A percentile compares a stretch with the other conserved stretches of the same genome.
phyloP scores from a whole-genome alignment of 805 yeast species.

The Candida chilensis region DNA sequence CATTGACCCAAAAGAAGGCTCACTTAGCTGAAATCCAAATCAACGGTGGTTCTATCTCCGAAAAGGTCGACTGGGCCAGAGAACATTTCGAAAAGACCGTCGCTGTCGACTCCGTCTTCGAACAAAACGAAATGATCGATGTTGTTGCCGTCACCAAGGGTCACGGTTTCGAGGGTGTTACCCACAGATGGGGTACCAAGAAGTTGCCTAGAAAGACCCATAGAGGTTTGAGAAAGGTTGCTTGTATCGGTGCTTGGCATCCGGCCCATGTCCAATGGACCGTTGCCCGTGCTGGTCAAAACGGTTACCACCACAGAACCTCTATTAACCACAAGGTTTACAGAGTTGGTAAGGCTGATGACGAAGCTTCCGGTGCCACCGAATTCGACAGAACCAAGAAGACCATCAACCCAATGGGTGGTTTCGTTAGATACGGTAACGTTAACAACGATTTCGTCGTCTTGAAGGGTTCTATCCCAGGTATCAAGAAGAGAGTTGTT shows the following conservation, averaged over 20 bases:
- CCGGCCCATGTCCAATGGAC: constrained; percentile 99
- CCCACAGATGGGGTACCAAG: constrained; percentile 99
- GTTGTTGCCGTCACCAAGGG: constrained; percentile 99
- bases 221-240: constrained; percentile 99
- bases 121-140: constrained; percentile 97
- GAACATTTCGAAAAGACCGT: constrained; percentile 99
- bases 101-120: constrained; percentile 90
- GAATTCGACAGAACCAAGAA: constrained; percentile 99
- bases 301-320: constrained; percentile 99
- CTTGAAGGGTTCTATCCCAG: constrained; percentile 99
- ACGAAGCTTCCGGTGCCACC: constrained; percentile 92
- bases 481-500: constrained; percentile 99
- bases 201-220: constrained; percentile 99
- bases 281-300: constrained; percentile 99
- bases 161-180: constrained; percentile 99
- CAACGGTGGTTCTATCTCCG: constrained; percentile 98
- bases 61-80: constrained; percentile 97
- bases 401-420: constrained; percentile 99
- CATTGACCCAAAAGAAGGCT: constrained; percentile 98
- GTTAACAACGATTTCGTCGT: constrained; percentile 96
- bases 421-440: constrained; percentile 98
- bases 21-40: constrained; percentile 99
- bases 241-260: constrained; percentile 99
- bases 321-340: constrained; percentile 99
- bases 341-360: constrained; percentile 97